Conservation (phyloP, 2,329 filamentous ascomycete genomes). For the Stemphylium vesicarium region DNA sequence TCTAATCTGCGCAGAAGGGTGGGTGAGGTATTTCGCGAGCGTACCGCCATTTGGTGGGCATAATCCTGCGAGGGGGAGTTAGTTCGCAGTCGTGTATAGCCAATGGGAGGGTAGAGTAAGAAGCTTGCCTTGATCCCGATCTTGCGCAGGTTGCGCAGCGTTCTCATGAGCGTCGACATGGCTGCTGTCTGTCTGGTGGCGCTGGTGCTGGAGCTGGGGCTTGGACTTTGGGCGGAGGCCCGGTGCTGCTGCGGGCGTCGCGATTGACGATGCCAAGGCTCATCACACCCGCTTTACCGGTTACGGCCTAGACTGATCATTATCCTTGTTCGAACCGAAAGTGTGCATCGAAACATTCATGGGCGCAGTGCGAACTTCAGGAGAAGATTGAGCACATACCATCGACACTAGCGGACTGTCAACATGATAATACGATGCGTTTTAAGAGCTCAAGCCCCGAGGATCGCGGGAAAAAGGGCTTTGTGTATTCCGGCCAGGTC, state of each 20-base stretch:
- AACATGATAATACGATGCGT: constrained; percentile 46
- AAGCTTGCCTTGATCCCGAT: constrained; percentile 80
- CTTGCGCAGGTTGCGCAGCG: constrained; percentile 83
- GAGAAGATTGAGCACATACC: constrained; percentile 8
- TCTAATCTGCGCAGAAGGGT: constrained; percentile 18
- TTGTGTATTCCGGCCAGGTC: constrained; percentile 23
- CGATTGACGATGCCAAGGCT: constrained; percentile 36
- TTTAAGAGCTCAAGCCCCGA: constrained; percentile 33
- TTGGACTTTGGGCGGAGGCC: constrained; percentile 21
- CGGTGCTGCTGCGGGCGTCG: constrained; percentile 15
- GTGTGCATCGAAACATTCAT: constrained; percentile 27
- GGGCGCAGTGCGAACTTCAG: constrained; percentile 19
- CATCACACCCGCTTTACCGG: constrained; percentile 2
- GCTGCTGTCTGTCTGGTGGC: constrained; percentile 45
- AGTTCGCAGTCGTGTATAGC: constrained; percentile 25
- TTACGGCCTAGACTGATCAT: no score
- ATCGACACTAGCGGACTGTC: no score
- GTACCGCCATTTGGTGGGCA: constrained; percentile 90
- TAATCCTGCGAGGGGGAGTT: constrained; percentile 68
- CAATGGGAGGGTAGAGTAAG: background rate
- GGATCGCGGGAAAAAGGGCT: constrained; percentile 19
- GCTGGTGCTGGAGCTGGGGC: constrained; percentile 3
- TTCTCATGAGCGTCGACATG: constrained; percentile 93
- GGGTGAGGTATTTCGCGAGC: constrained; percentile 42
- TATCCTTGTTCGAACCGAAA: constrained; percentile 14